Base-by-base conservation (phyloP, 331 rosid genomes). In the Cydonia oblonga region DNA sequence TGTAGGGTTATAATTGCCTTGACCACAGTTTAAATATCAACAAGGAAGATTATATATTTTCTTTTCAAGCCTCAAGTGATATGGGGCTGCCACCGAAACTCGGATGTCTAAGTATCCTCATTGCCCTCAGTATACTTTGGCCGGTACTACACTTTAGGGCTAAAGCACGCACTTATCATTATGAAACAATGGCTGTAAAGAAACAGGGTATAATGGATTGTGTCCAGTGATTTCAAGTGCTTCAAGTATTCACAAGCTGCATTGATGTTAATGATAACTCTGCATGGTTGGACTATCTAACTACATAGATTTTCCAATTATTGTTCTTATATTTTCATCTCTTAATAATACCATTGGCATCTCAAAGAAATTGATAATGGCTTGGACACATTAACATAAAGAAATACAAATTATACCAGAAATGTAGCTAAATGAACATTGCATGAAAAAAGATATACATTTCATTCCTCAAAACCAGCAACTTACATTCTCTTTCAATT, bases 401-500 rank as follows among this genome's bases (percentile, higher is more conserved):
- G 35, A 20, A 69, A 19, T 38, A 11, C 66, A 75, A 38, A 24
- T 66, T 58, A 33, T 38, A 52, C 25, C 22, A 3, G 35, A 63
- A 19, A 63, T 53, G 65, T 35, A 74, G 58, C 56, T 19, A 67
- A 30, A 65, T 65, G 71, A 35, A 72, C 18, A 40, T 2, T 9
- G n/a, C 30, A n/a, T 11, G 19, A 75, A 14, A 29, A 28, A 0
- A 23, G 33, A 54, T 19, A 33, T 38, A 23, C n/a, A 59, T 23
- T 5, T 10, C 9, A 66, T 66, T 24, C 75, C 5, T 2, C 44
- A 77, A 67, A 13, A 33, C 13, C 32, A 35, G 32, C 14, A 49
- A 83, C 96, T 82, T 66, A 88, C 98, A 60, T 88, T 78, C 83
- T 86, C 92, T 72, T 85, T 92, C 81, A 90, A 81, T 49, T 92